Percentiles rank a stretch among this genome's conserved stretches.
These are phyloP conservation scores for Striga hermonthica DNA, from an alignment of 305 asterid genomes.

Conservation along the genomic window DNA sequence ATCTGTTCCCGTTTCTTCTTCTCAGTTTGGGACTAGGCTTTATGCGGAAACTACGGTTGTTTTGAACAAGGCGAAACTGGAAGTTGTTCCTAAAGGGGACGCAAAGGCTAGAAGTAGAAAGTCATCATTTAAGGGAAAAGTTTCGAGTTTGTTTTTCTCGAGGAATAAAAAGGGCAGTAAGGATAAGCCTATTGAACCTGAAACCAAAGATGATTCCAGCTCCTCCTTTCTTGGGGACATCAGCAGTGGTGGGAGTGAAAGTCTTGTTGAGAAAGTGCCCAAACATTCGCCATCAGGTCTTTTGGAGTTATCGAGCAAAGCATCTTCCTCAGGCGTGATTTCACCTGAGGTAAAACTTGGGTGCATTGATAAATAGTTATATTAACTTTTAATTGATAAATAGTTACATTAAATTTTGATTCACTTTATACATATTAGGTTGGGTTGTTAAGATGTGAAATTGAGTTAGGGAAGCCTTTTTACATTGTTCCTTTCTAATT, in stretches of 20 bases:
- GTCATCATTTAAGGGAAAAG: slow-evolving; percentile 72
- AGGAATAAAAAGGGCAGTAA: slow-evolving; percentile 58
- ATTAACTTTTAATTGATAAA: too few species aligned
- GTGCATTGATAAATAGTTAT: neutral
- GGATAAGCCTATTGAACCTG: slow-evolving; percentile 45
- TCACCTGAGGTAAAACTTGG: slow-evolving; percentile 62
- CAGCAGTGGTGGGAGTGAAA: slow-evolving; percentile 33
- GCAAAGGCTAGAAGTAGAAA: slow-evolving; percentile 52
- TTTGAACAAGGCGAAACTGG: slow-evolving; percentile 38
- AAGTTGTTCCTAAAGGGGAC: slow-evolving; percentile 40
- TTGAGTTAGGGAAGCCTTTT: neutral
- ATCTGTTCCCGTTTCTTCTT: slow-evolving; percentile 79
- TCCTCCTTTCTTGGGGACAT: neutral
- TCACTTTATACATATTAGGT: slow-evolving; percentile 20
- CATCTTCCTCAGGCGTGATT: slow-evolving; percentile 39
- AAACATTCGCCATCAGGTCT: slow-evolving; percentile 37
- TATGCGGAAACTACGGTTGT: slow-evolving; percentile 35
- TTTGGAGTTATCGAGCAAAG: slow-evolving; percentile 37
- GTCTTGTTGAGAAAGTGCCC: slow-evolving; percentile 33
- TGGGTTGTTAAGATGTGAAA: slow-evolving; percentile 17
- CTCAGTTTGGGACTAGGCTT: slow-evolving; percentile 47
- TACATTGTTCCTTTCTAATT: slow-evolving; percentile 11
- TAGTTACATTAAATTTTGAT: slow-evolving; percentile 7
- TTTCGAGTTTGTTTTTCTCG: slow-evolving; percentile 76
- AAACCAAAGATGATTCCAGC: slow-evolving; percentile 40